Evolutionary conservation across 331 rosid genomes (phyloP).

Genomic region (Dryas integrifolia): DNA sequence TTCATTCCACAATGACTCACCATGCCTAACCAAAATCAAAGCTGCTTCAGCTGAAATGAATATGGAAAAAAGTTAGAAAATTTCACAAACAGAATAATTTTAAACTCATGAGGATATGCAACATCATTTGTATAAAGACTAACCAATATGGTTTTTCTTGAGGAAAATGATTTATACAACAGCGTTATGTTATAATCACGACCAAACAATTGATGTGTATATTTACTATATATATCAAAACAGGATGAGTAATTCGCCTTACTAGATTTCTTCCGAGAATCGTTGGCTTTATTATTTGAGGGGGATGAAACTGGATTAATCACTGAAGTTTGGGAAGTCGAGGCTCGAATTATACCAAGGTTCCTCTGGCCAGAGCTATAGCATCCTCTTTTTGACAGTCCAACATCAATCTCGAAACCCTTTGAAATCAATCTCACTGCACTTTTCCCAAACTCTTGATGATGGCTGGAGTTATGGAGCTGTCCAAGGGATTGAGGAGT

Average conservation of each 20-base stretch:
- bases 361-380: slow-evolving; percentile 29
- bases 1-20: slow-evolving; percentile 95
- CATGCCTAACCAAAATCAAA: slow-evolving; percentile 87
- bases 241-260: slow-evolving; percentile 21
- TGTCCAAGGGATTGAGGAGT: slow-evolving; percentile 38
- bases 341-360: slow-evolving; percentile 46
- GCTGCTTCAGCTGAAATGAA: slow-evolving; percentile 80
- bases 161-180: not conserved
- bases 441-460: slow-evolving; percentile 36
- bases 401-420: slow-evolving; percentile 44
- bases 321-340: slow-evolving; percentile 63
- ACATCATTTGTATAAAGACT: not conserved
- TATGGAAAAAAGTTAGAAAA: slow-evolving; percentile 23
- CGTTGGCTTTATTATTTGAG: slow-evolving; percentile 45
- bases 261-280: slow-evolving; percentile 72
- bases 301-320: slow-evolving; percentile 63
- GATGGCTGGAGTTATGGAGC: slow-evolving; percentile 28
- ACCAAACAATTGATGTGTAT: not conserved
- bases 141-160: no score
- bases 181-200: not conserved
- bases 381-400: slow-evolving; percentile 43
- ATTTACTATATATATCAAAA: not conserved
- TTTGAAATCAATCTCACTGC: slow-evolving; percentile 43
- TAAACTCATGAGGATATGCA: not conserved
- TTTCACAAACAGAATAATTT: not conserved